Percentiles rank a stretch among this genome's conserved stretches.
phyloP scores from a whole-genome alignment of 1,284 basidiomycete species.

The Cutaneotrichosporon dermatis region DNA sequence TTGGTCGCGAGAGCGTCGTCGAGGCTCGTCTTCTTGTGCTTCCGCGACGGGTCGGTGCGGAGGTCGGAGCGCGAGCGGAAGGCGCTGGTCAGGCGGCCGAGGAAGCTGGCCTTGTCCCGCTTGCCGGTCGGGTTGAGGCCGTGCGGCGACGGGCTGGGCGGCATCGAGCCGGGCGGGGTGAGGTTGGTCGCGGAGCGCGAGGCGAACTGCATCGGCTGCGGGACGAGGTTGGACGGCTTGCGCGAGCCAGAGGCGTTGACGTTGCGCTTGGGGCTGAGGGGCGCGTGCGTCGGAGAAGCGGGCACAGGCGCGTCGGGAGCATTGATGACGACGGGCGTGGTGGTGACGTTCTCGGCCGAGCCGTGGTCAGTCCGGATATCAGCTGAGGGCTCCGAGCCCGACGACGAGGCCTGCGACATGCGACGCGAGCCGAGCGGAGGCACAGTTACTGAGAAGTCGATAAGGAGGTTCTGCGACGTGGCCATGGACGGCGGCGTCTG shows the following conservation, averaged over 20 bases:
- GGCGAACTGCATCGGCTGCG: background rate
- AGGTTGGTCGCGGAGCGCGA: background rate
- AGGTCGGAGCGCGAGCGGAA: conserved; percentile 18
- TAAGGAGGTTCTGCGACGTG: conserved; percentile 12
- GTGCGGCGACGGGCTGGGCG: background rate
- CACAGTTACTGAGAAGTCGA: conserved; percentile 20
- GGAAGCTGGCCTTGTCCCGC: background rate
- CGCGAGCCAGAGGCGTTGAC: no score
- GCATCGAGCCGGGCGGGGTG: background rate
- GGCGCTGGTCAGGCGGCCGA: conserved; percentile 9
- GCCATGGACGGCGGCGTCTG: conserved; percentile 23
- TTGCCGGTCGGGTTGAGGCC: background rate
- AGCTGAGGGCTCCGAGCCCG: conserved; percentile 4
- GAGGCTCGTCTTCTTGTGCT: background rate
- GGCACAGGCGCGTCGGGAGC: no score
- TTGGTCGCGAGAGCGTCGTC: background rate
- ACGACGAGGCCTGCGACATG: background rate
- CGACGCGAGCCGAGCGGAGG: conserved; percentile 10
- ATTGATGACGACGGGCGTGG: background rate
- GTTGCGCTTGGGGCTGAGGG: no score
- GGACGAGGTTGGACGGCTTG: no score
- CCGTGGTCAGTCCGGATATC: conserved; percentile 15
- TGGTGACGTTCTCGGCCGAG: background rate
- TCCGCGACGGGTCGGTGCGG: background rate
- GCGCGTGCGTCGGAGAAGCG: no score